These are phyloP conservation scores for Cyclaneusma minus DNA, from an alignment of 2,329 filamentous ascomycete genomes.

Conservation along the genomic window DNA sequence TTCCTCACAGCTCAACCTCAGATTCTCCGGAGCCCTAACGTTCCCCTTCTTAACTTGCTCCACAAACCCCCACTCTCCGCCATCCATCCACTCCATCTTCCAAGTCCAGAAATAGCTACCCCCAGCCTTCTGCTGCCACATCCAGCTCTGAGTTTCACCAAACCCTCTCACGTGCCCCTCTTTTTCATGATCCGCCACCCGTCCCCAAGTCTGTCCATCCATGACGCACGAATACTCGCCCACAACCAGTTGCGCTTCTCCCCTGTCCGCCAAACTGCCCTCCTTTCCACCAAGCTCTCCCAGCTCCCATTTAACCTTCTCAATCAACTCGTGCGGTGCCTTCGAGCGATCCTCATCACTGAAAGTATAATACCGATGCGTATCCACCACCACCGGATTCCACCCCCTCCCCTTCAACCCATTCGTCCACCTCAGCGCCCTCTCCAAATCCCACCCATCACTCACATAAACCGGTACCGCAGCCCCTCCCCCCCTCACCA, in stretches of 20 bases:
- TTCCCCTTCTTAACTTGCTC: constrained; percentile 30
- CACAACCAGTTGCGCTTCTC: constrained; percentile 33
- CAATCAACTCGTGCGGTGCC: constrained; percentile 33
- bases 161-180: constrained; percentile 27
- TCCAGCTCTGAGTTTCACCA: constrained; percentile 28
- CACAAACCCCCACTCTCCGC: constrained; percentile 43
- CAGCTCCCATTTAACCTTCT: constrained; percentile 26
- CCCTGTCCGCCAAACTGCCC: constrained; percentile 29
- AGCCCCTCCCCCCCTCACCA: constrained; percentile 28
- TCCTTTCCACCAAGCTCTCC: constrained; percentile 27
- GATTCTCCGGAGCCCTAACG: constrained; percentile 23
- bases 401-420: constrained; percentile 21
- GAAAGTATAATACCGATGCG: constrained; percentile 43
- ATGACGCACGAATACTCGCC: constrained; percentile 44
- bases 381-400: constrained; percentile 38
- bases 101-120: constrained; percentile 45
- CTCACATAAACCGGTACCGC: constrained; percentile 39
- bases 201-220: constrained; percentile 32
- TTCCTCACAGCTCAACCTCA: constrained; percentile 21
- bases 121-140: constrained; percentile 31
- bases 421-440: constrained; percentile 27
- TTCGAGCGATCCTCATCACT: constrained; percentile 33
- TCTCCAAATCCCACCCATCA: constrained; percentile 37
- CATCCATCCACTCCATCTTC: constrained; percentile 46
- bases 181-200: constrained; percentile 26